Conservation (phyloP, 805 yeast species). For the Nakazawaea ishiwadae region DNA sequence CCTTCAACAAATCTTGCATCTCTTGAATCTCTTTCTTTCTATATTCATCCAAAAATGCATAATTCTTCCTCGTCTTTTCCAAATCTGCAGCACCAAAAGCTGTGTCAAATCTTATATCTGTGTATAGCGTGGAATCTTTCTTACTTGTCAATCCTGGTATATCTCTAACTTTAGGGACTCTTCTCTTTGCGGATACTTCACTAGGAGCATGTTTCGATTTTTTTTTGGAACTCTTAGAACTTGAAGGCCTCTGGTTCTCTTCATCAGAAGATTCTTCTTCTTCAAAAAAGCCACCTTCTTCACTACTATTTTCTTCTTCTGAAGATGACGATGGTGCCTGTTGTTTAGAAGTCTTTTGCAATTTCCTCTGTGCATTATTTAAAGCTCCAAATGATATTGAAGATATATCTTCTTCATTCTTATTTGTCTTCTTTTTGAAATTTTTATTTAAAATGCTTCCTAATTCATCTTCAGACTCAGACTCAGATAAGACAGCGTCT, state of each 20-base stretch:
- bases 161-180: conserved; percentile 65
- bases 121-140: conserved; percentile 42
- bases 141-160: conserved; percentile 60
- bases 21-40: conserved; percentile 67
- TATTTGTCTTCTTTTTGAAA: background rate
- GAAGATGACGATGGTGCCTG: no score
- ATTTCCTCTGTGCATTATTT: conserved; percentile 51
- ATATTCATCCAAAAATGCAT: conserved; percentile 82
- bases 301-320: background rate
- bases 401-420: conserved; percentile 29
- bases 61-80: conserved; percentile 63
- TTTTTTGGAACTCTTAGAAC: conserved; percentile 21
- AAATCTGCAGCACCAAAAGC: conserved; percentile 83
- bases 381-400: conserved; percentile 63
- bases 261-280: conserved; percentile 10
- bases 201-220: conserved; percentile 83
- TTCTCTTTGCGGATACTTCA: conserved; percentile 69
- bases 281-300: conserved; percentile 15
- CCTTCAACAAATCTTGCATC: conserved; percentile 51
- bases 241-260: conserved; percentile 8
- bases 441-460: conserved; percentile 1
- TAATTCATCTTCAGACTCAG: conserved; percentile 11
- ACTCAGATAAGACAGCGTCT: conserved; percentile 4
- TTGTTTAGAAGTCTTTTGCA: conserved; percentile 16
- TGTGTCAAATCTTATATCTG: conserved; percentile 87